A percentile compares a stretch with the other conserved stretches of the same genome.
Evolutionary conservation across 306 rosid species (phyloP).

Genomic region (Neltuma alba): DNA sequence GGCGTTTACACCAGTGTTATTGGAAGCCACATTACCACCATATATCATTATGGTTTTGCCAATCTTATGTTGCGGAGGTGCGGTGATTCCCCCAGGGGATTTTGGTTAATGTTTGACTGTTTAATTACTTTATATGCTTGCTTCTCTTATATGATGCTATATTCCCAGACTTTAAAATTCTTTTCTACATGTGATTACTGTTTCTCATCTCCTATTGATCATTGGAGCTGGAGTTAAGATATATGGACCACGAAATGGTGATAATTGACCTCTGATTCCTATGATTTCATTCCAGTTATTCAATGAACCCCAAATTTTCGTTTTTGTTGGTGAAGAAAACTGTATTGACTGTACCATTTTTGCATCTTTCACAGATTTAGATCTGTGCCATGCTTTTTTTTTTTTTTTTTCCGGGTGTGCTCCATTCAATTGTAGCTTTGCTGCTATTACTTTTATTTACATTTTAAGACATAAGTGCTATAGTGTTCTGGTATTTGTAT

Average conservation of each 20-base stretch:
- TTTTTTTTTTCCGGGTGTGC: not conserved
- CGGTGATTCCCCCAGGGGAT: not conserved
- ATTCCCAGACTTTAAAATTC: not conserved
- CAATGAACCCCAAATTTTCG: too few species aligned
- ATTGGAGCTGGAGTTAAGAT: not conserved
- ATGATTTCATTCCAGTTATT: too few species aligned
- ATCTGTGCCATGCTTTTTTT: too few species aligned
- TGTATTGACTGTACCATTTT: too few species aligned
- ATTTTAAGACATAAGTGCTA: not conserved
- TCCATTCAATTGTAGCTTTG: not conserved
- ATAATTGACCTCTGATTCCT: too few species aligned
- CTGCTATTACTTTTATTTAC: not conserved
- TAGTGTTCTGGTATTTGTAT: not conserved
- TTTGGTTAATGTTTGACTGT: not conserved
- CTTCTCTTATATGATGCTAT: not conserved
- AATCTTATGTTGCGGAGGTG: conserved; percentile 97
- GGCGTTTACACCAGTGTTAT: conserved; percentile 87
- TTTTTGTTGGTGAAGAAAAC: too few species aligned
- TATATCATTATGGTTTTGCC: conserved; percentile 96
- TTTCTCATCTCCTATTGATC: not conserved
- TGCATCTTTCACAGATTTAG: too few species aligned
- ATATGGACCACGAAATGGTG: too few species aligned
- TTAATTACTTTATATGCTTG: not conserved
- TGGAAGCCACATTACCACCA: conserved; percentile 94
- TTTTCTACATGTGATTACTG: not conserved